Percentiles rank a stretch among this genome's conserved stretches.
These are phyloP conservation scores for Aspergillus sp. DNA, from an alignment of 2,329 filamentous ascomycete species.

Conservation along the genomic window DNA sequence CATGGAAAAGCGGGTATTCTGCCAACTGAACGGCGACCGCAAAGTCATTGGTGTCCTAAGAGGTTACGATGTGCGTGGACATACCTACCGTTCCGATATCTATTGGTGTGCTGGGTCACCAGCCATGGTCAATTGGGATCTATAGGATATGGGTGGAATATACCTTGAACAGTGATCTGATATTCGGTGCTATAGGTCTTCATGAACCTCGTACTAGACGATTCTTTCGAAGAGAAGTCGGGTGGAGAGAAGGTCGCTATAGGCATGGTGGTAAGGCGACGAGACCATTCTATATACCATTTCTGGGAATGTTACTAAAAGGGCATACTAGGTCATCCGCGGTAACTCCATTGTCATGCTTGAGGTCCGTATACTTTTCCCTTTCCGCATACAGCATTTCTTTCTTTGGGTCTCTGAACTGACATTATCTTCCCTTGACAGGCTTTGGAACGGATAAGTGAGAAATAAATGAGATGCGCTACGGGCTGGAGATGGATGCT, in stretches of 20 bases:
- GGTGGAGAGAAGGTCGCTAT: slow-evolving; percentile 83
- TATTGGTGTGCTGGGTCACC: not conserved
- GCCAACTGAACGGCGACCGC: slow-evolving; percentile 93
- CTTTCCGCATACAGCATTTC: not conserved
- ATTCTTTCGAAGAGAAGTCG: slow-evolving; percentile 89
- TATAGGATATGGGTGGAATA: no score
- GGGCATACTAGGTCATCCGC: slow-evolving; percentile 65
- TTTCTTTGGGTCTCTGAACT: slow-evolving; percentile 2
- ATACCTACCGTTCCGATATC: not conserved
- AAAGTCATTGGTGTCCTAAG: slow-evolving; percentile 92
- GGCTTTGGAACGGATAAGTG: slow-evolving; percentile 37
- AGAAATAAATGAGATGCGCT: slow-evolving; percentile 26
- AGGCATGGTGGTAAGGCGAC: slow-evolving; percentile 72
- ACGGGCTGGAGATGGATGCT: not conserved
- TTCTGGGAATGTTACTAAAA: slow-evolving; percentile 6
- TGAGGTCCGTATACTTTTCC: slow-evolving; percentile 48
- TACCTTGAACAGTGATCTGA: slow-evolving; percentile 1
- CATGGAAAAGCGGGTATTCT: slow-evolving; percentile 97
- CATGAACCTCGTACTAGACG: slow-evolving; percentile 94
- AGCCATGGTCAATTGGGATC: not conserved
- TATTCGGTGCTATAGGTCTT: slow-evolving; percentile 60
- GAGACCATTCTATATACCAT: not conserved
- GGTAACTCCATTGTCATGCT: slow-evolving; percentile 99
- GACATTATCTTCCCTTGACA: slow-evolving; percentile 9
- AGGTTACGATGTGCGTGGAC: slow-evolving; percentile 76